Base-by-base conservation (phyloP, 129 eudicot genomes). In the Smallanthus sonchifolius region DNA sequence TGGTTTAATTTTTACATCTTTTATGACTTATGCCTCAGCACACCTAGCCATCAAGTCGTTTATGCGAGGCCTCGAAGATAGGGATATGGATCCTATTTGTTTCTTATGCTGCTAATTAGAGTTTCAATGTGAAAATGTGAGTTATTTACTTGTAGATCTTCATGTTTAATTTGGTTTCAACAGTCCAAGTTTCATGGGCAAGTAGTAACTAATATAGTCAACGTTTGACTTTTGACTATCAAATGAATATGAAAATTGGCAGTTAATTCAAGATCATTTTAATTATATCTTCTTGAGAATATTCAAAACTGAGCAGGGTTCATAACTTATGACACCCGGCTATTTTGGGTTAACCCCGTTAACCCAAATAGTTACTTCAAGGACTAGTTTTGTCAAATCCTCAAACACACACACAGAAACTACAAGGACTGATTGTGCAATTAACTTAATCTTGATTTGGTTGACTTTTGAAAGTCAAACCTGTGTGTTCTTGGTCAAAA, bases 1-100 rank as follows among this genome's bases (percentile, higher is more conserved):
- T 67, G 95, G 87, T 84, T 60, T 87, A 16, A 60, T 87, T 48
- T 74, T 92, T 83, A 90, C 88, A 24, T 88, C 84, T 37, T 92
- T 87, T 75, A 87, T 86, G 90, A 84, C 95, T 19, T 81, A 81
- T 67, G 95, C 96, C 44, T 79, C 91, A 6, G 92, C 90, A 67
- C 91, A 87, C 77, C 87, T 92, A 38, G 89, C 86, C 2, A 78
- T 86, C 43, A 83, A 86, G 68, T 82, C 92, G 65, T 86, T 84
- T 20, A 49, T 81, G 68, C 73, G 86, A 69, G 96, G 92, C 4
- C 83, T 82, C 51, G 89, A 90, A 75, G 95, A 83, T 34, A 81
- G 86, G 45, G 96, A 87, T 47, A 10, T 0, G 30, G 30, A 24
- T 24, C 30, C 78, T 13, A 70, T 83, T 14, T 89, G 90, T 77